Evolutionary conservation across 2,329 filamentous ascomycete genomes (phyloP), one percentile per base, ranked within the genome.

Genomic region (Pseudogymnoascus sp.): DNA sequence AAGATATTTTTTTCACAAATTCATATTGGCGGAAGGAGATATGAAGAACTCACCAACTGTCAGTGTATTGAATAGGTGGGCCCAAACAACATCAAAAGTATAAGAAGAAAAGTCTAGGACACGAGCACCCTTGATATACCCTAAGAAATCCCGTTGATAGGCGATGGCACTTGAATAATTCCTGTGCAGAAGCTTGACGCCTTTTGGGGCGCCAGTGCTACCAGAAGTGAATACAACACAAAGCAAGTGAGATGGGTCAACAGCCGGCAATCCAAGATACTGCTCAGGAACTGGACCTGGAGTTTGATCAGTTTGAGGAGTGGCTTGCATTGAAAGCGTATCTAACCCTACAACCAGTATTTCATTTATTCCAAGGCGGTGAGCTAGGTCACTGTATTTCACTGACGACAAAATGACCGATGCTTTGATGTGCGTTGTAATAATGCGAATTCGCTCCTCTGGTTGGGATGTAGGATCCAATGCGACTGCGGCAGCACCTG

Each of bases 401-500:
- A 15, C 58, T 13, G 60, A 58, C n/a, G 60, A 33, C 35, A 62
- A 15, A 38, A 62, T 35, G 33, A 62, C 15, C 2, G 15, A 5
- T 29, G 42, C 44, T 59, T 59, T 51, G 10, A 58, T 21, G 13
- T 62, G 48, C 29, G 27, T 15, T 6, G 42, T 38, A 21, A 29
- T 59, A 15, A 21, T n/a, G 21, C 31, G 35, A 6, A 29, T 51
- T 68, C 64, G 1, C 70, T 64, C 25, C 72, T 69, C 1, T 63
- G 66, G 17, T 64, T 58, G 6, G 72, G 71, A 60, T 70, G 62
- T 63, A 10, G 71, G 68, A 61, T 74, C 70, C 15, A 75, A 59
- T n/a, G 70, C 65, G 17, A 74, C 69, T 44, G 71, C 71, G 8
- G 68, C 69, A 8, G 59, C 67, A 3, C 72, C 72, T 12, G 68